Conservation (phyloP, 1,284 basidiomycete species). For the Puccinia novopanici region DNA sequence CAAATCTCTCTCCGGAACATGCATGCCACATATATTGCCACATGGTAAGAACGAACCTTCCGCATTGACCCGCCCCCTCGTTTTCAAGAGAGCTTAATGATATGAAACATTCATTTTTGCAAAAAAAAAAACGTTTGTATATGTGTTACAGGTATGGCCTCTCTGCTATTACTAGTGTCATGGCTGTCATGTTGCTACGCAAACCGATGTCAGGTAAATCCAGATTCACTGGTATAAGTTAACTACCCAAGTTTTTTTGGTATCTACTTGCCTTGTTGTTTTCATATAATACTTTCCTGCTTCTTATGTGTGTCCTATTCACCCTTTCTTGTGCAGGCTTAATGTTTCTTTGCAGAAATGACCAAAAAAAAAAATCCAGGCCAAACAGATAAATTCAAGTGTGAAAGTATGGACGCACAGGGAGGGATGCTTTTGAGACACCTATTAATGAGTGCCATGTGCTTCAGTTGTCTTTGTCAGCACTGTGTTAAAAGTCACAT, state of each 20-base stretch:
- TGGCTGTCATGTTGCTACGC: constrained; percentile 33
- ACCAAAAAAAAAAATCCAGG: no score
- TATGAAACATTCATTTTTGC: neutral
- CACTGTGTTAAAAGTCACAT: no score
- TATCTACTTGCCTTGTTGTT: neutral
- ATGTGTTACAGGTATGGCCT: constrained; percentile 37
- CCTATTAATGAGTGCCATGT: no score
- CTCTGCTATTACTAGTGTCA: constrained; percentile 41
- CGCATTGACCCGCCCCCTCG: neutral
- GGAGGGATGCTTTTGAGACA: no score
- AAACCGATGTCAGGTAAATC: constrained; percentile 33
- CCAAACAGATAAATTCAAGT: no score
- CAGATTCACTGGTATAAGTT: constrained; percentile 26
- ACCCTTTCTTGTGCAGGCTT: no score
- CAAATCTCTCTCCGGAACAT: constrained; percentile 88
- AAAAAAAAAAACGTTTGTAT: neutral
- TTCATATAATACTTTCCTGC: neutral
- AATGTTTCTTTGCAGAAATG: no score
- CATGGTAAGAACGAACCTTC: constrained; percentile 68
- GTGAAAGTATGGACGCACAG: no score
- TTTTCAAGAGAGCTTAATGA: neutral
- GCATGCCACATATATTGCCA: constrained; percentile 91
- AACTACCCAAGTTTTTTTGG: neutral
- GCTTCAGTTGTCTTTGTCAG: no score
- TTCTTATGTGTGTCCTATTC: no score